Evolutionary conservation across 306 rosid species (phyloP).

Genomic region (Canavalia gladiata): DNA sequence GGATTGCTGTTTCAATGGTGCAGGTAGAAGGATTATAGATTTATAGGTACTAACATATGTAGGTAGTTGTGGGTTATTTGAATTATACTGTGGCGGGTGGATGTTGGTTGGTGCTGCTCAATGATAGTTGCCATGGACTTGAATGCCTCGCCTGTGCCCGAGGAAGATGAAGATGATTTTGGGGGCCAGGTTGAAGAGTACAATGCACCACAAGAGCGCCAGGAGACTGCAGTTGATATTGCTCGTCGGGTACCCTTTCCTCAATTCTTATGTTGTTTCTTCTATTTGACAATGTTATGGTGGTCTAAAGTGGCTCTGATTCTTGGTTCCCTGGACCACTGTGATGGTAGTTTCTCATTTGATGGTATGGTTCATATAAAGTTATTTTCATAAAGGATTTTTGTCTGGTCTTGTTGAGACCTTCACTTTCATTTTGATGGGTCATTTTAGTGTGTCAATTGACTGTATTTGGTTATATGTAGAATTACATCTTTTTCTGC

Average conservation of each 20-base stretch:
- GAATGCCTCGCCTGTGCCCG: constrained; percentile 94
- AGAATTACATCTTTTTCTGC: constrained; percentile 5
- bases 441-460: constrained; percentile 27
- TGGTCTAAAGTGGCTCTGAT: constrained; percentile 11
- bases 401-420: constrained; percentile 19
- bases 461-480: constrained; percentile 26
- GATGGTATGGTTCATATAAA: not conserved
- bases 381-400: constrained; percentile 19
- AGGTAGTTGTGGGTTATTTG: constrained; percentile 42
- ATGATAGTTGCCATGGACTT: constrained; percentile 91
- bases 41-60: not conserved
- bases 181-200: constrained; percentile 69
- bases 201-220: constrained; percentile 70
- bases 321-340: constrained; percentile 33
- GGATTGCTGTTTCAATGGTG: constrained; percentile 42
- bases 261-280: constrained; percentile 31
- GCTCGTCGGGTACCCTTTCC: constrained; percentile 76
- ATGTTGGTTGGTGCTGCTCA: constrained; percentile 61
- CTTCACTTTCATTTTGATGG: constrained; percentile 32
- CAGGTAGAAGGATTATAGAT: constrained; percentile 42
- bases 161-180: constrained; percentile 85
- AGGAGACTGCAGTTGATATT: constrained; percentile 76
- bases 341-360: constrained; percentile 44
- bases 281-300: constrained; percentile 30
- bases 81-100: constrained; percentile 46